Evolutionary conservation across 495 filamentous ascomycete species (phyloP).

Genomic region (Pyronema domesticum): DNA sequence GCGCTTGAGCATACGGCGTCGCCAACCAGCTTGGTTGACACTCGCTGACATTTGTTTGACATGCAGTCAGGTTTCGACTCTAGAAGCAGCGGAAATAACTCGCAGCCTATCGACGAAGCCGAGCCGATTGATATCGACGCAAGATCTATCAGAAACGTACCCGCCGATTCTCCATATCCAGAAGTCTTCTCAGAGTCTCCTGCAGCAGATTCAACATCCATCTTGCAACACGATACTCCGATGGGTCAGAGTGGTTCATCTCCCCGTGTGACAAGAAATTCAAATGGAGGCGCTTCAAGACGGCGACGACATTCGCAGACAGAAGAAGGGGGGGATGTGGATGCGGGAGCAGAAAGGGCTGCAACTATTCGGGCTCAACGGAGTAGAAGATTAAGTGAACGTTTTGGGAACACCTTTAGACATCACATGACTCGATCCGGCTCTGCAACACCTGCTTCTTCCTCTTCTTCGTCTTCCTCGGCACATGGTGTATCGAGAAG

Average conservation of each 20-base stretch:
- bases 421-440: constrained; percentile 15
- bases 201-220: constrained; percentile 4
- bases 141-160: constrained; percentile 1
- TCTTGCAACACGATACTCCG: constrained; percentile 19
- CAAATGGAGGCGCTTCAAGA: constrained; percentile 6
- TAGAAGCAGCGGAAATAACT: neutral
- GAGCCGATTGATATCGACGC: constrained; percentile 3
- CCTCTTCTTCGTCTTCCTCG: constrained; percentile 7
- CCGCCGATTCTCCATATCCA: neutral
- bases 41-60: neutral
- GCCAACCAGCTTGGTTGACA: neutral
- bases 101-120: neutral
- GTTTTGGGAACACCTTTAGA: constrained; percentile 18
- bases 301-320: constrained; percentile 10
- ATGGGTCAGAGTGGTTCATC: constrained; percentile 27
- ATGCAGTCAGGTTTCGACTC: constrained; percentile 1
- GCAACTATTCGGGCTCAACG: constrained; percentile 15
- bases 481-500: constrained; percentile 22
- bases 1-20: neutral
- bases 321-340: constrained; percentile 5
- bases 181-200: neutral
- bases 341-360: constrained; percentile 9
- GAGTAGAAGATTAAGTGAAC: constrained; percentile 21
- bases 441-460: neutral
- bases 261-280: constrained; percentile 23